A percentile compares a stretch with the other conserved stretches of the same genome.
These are phyloP conservation scores for Taxawa tesnikishii DNA, from an alignment of 2,329 filamentous ascomycete genomes.

Conservation along the genomic window DNA sequence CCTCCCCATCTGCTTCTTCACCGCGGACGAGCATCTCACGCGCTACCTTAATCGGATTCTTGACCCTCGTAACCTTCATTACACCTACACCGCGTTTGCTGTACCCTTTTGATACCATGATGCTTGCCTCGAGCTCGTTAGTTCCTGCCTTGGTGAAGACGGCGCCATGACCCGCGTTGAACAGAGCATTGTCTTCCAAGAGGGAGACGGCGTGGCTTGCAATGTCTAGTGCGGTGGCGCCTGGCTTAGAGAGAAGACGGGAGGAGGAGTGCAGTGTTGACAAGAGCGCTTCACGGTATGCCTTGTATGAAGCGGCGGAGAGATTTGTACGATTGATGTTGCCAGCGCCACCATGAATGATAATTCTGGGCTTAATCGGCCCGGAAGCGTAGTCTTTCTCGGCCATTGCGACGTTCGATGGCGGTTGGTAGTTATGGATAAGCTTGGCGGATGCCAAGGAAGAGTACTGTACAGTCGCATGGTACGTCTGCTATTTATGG, in stretches of 20 bases:
- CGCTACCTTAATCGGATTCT: slow-evolving; percentile 68
- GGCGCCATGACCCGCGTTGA: slow-evolving; percentile 74
- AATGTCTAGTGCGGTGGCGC: slow-evolving; percentile 54
- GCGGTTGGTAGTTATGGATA: too few species aligned
- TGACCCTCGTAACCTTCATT: slow-evolving; percentile 60
- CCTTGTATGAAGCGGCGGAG: slow-evolving; percentile 20
- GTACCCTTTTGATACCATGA: slow-evolving; percentile 67
- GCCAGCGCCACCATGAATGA: slow-evolving; percentile 36
- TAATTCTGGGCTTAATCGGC: slow-evolving; percentile 27
- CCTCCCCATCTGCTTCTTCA: slow-evolving; percentile 47
- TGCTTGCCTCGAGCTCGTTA: slow-evolving; percentile 74
- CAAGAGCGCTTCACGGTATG: slow-evolving; percentile 26
- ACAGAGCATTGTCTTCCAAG: slow-evolving; percentile 69
- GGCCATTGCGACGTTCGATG: too few species aligned
- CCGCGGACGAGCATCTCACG: slow-evolving; percentile 57
- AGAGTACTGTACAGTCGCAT: too few species aligned
- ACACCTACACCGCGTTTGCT: slow-evolving; percentile 70
- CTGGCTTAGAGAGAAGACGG: slow-evolving; percentile 15
- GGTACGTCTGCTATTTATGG: too few species aligned
- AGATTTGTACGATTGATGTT: slow-evolving; percentile 31
- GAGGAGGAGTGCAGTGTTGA: slow-evolving; percentile 20
- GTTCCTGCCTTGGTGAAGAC: slow-evolving; percentile 75
- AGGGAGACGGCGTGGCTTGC: slow-evolving; percentile 63
- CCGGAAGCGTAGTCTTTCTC: too few species aligned
- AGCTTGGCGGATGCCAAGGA: too few species aligned